Evolutionary conservation across 257 asterid genomes (phyloP).

Genomic region (Nicotiana obtusifolia): DNA sequence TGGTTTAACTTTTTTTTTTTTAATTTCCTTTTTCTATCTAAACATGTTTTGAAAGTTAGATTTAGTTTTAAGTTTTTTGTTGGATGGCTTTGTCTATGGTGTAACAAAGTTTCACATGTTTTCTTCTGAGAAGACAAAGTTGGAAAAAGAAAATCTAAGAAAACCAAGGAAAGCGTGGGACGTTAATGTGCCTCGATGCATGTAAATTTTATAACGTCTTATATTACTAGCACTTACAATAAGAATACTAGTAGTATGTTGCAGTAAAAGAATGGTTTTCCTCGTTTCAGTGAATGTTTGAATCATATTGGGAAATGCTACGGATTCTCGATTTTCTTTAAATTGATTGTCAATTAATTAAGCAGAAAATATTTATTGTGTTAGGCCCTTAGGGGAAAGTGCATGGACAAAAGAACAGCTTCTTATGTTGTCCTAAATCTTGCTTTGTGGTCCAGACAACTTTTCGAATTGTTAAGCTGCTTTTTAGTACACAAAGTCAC

Average conservation of each 20-base stretch:
- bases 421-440: conserved; percentile 10
- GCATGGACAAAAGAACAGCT: conserved; percentile 13
- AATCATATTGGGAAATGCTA: conserved; percentile 15
- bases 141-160: background rate
- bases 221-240: too few relatives aligned
- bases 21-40: background rate
- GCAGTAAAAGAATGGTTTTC: conserved; percentile 41
- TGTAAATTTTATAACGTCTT: conserved; percentile 30
- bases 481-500: conserved; percentile 10
- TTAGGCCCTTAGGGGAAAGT: conserved; percentile 13
- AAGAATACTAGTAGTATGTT: too few relatives aligned
- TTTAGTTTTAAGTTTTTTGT: background rate
- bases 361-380: background rate
- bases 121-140: conserved; percentile 17
- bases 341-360: conserved; percentile 4
- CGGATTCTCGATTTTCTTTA: background rate
- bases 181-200: conserved; percentile 27
- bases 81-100: background rate
- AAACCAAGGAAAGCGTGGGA: conserved; percentile 25
- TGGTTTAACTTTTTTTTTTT: background rate
- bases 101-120: conserved; percentile 6
- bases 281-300: conserved; percentile 29
- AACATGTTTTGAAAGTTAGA: background rate
- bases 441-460: conserved; percentile 8
- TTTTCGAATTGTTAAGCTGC: conserved; percentile 8